phyloP scores from a whole-genome alignment of 1,284 basidiomycete species.

The Cryptococcus sp. region DNA sequence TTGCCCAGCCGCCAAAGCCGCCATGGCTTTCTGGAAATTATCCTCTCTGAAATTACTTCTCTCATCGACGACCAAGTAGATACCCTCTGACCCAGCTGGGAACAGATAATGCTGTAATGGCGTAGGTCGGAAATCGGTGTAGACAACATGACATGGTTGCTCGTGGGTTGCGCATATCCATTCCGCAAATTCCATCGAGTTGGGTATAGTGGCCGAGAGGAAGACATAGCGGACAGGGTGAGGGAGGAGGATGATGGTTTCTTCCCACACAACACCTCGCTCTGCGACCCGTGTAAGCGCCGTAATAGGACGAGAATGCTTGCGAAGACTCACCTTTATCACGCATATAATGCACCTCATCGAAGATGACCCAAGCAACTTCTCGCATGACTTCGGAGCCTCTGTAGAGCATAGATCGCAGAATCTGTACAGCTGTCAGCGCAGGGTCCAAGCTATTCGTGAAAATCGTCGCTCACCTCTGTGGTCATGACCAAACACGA shows the following conservation, averaged over 20 bases:
- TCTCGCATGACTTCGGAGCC: conserved; percentile 99
- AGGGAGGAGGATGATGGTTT: conserved; percentile 94
- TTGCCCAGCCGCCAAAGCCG: conserved; percentile 75
- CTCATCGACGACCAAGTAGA: conserved; percentile 97
- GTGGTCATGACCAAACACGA: conserved; percentile 99
- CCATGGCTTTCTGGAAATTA: conserved; percentile 98
- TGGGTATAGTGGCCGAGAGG: conserved; percentile 99
- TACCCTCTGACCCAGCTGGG: conserved; percentile 93
- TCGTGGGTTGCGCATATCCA: conserved; percentile 98
- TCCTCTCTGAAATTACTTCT: conserved; percentile 96
- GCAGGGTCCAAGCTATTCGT: not conserved
- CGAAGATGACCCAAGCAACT: conserved; percentile 99
- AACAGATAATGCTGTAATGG: conserved; percentile 98
- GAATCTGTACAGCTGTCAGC: conserved; percentile 64
- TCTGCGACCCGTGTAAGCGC: conserved; percentile 34
- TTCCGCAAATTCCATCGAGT: conserved; percentile 99
- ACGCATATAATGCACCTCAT: conserved; percentile 99
- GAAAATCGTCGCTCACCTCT: conserved; percentile 63
- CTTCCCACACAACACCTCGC: conserved; percentile 65
- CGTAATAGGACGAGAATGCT: not conserved
- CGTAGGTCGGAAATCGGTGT: conserved; percentile 98
- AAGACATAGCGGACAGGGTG: conserved; percentile 97
- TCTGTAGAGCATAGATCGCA: conserved; percentile 97
- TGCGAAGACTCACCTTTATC: conserved; percentile 64
- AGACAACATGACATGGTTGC: conserved; percentile 98